Evolutionary conservation across 306 rosid genomes (phyloP), one percentile per base, ranked within the genome.

Genomic region (Cicer cuneatum): DNA sequence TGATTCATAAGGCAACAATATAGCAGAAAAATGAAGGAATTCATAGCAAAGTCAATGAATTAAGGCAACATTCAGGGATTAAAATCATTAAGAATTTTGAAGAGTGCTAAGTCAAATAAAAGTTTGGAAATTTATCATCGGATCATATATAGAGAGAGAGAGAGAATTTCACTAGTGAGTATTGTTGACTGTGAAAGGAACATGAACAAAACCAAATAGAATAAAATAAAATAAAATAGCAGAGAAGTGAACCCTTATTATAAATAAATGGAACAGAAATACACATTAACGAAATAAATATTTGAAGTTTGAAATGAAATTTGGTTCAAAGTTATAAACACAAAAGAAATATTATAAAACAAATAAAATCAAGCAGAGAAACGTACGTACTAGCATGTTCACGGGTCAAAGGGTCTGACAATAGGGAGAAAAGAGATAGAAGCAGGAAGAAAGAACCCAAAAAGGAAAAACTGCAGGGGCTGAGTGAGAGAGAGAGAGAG

Each of bases 381-480:
- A 91, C 96, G 83, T 91, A 93, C 98, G 87, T 91, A 93, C 98
- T 85, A 91, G 94, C 96, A 93, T 87, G 94, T 83, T 93, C 80
- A 80, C 83, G 81, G 85, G 88, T 87, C 85, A 91, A 89, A 77
- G 82, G 74, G 82, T 87, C 60, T 84, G 69, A 68, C 69, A 84
- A 80, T 74, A 75, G 68, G 47, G 81, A n/a, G 61, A 73, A 73
- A 71, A 77, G 71, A 52, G 84, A 69, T 61, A 37, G 14, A 72
- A 80, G 76, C 64, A 78, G 72, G 75, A 19, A 60, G 37, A 58
- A 74, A 75, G 45, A 70, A 33, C 57, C 46, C 35, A 73, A 54
- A 59, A 59, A 14, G 69, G 58, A 79, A 43, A 43, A 78, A 57
- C 38, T 10, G 64, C 33, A 10, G 72, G 60, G 42, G 40, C 18